Percentiles rank a stretch among this genome's conserved stretches.
These are phyloP conservation scores for Aspergillus haitiensis DNA, from an alignment of 495 filamentous ascomycete genomes.

Conservation along the genomic window DNA sequence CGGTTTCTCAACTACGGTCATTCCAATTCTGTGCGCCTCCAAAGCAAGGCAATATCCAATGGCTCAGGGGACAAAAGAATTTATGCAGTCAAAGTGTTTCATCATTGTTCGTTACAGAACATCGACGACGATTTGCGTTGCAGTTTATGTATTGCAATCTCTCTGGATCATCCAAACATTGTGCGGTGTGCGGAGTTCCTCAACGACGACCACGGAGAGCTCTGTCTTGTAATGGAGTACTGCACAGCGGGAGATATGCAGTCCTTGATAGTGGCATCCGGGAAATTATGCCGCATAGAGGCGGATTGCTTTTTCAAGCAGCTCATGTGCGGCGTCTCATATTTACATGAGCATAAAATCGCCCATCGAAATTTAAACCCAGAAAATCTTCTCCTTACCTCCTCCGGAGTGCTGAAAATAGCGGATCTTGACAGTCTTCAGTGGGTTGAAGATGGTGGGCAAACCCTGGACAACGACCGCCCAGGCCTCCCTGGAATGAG, in stretches of 20 bases:
- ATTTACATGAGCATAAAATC: neutral
- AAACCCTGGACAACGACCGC: neutral
- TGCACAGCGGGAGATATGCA: constrained; percentile 4
- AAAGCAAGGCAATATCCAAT: neutral
- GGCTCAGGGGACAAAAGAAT: neutral
- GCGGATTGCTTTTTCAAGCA: constrained; percentile 15
- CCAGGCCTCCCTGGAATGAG: neutral
- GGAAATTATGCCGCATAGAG: neutral
- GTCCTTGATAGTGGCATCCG: constrained; percentile 2
- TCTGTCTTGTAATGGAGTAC: constrained; percentile 9
- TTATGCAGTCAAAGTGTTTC: neutral
- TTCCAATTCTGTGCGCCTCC: neutral
- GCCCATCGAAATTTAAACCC: constrained; percentile 4
- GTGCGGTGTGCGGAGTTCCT: constrained; percentile 6
- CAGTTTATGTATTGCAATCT: neutral
- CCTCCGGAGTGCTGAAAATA: neutral
- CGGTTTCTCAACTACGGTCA: neutral
- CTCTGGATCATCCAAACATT: constrained; percentile 1
- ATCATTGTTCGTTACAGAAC: neutral
- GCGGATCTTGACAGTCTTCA: constrained; percentile 4
- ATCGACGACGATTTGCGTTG: neutral
- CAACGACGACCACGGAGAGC: constrained; percentile 3
- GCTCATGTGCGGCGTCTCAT: constrained; percentile 5
- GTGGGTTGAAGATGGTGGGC: neutral
- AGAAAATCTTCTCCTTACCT: constrained; percentile 6